Evolutionary conservation across 2,329 filamentous ascomycete species (phyloP).

Genomic region (Elsinoe necatrix): DNA sequence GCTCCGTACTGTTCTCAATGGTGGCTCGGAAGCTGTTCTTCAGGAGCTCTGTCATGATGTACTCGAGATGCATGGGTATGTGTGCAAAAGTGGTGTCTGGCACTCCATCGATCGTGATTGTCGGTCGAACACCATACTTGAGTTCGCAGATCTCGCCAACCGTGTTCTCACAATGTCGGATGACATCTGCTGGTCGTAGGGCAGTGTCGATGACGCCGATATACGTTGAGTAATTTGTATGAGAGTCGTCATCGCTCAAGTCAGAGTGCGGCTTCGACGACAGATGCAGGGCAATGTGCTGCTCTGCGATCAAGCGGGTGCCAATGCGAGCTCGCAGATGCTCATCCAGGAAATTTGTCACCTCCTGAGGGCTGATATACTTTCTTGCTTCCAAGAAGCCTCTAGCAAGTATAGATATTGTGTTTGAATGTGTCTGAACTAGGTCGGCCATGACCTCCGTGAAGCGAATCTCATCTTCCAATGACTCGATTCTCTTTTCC

Average conservation of each 20-base stretch:
- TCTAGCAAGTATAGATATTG: slow-evolving; percentile 82
- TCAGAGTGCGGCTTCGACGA: slow-evolving; percentile 64
- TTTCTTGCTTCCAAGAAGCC: slow-evolving; percentile 89
- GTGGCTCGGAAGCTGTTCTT: slow-evolving; percentile 96
- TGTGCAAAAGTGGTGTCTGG: slow-evolving; percentile 84
- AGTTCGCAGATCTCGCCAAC: slow-evolving; percentile 96
- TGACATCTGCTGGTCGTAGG: slow-evolving; percentile 69
- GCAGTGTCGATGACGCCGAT: slow-evolving; percentile 94
- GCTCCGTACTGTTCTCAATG: slow-evolving; percentile 70
- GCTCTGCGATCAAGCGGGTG: slow-evolving; percentile 87
- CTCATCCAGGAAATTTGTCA: slow-evolving; percentile 87
- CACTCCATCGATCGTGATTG: slow-evolving; percentile 73
- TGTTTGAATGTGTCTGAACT: slow-evolving; percentile 90
- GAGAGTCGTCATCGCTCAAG: slow-evolving; percentile 37
- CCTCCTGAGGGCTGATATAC: slow-evolving; percentile 73
- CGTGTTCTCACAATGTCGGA: slow-evolving; percentile 78
- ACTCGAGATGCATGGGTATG: slow-evolving; percentile 92
- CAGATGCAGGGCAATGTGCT: slow-evolving; percentile 85
- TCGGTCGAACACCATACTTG: slow-evolving; percentile 82
- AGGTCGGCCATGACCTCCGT: slow-evolving; percentile 89
- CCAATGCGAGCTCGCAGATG: slow-evolving; percentile 91
- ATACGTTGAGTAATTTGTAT: slow-evolving; percentile 48
- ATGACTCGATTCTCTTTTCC: slow-evolving; percentile 59
- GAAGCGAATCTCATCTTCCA: slow-evolving; percentile 84
- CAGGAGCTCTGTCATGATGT: slow-evolving; percentile 90